Evolutionary conservation across 192 early-diverging fungal genomes (phyloP).

Genomic region (Coemansia sp.): DNA sequence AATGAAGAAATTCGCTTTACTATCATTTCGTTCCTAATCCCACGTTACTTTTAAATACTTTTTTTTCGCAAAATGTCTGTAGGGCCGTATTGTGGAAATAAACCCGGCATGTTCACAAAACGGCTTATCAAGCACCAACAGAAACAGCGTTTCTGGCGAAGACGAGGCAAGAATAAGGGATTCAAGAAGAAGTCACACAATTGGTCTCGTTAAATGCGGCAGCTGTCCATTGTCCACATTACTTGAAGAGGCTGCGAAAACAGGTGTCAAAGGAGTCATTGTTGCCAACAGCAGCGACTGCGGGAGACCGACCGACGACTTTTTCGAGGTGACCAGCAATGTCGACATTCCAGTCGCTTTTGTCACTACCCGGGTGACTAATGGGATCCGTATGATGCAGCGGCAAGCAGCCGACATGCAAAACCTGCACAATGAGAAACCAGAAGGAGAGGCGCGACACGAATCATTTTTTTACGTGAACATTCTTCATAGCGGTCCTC

Average conservation of each 20-base stretch:
- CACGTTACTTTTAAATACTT: neutral
- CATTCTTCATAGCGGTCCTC: constrained; percentile 12
- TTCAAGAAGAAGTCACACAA: constrained; percentile 11
- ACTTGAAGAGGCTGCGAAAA: constrained; percentile 25
- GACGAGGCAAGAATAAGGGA: neutral
- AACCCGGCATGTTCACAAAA: constrained; percentile 15
- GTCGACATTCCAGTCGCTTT: constrained; percentile 40
- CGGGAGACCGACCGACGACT: constrained; percentile 33
- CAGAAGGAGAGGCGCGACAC: constrained; percentile 1
- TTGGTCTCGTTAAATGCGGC: constrained; percentile 47
- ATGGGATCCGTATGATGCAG: constrained; percentile 31
- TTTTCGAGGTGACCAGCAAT: constrained; percentile 34
- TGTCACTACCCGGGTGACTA: constrained; percentile 29
- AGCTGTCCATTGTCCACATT: constrained; percentile 35
- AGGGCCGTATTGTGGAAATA: constrained; percentile 43
- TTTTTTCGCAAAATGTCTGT: neutral
- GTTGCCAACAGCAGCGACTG: constrained; percentile 48
- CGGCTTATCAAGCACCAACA: neutral
- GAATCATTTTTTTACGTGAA: constrained; percentile 40
- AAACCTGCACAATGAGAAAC: neutral
- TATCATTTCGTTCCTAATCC: neutral
- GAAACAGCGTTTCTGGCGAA: neutral
- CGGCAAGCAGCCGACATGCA: constrained; percentile 9
- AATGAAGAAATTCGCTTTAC: neutral
- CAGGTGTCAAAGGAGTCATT: constrained; percentile 34